Evolutionary conservation across 1,139 yeast genomes (phyloP), one percentile per base, ranked within the genome.

Genomic region (Schizosaccharomyces versatilis): DNA sequence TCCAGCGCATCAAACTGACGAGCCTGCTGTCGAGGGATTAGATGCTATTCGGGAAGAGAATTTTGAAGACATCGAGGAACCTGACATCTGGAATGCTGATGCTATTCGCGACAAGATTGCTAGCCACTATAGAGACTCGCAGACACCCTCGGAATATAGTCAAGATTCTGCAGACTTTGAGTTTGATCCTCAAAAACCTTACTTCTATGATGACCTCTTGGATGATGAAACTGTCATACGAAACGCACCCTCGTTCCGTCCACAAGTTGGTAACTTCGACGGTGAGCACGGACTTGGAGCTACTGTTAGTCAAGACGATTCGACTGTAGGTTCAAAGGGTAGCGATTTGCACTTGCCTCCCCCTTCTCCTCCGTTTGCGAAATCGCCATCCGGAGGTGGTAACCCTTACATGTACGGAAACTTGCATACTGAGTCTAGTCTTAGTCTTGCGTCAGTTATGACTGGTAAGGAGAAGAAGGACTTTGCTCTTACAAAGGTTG

Each of bases 361-460:
- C 5, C 49, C 49, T 1, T 17, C 32, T 10, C 36, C 49, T 32
- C 49, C 49, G 3, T 44, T 17, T 44, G 49, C 47, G 1, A 41
- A n/a, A 5, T 7, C 15, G 6, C 10, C 47, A 24, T 24, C 32
- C 32, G 32, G 32, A 15, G 24, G 47, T 8, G 32, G 32, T 14
- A 44, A 24, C n/a, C 49, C 49, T 19, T 44, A 44, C 38, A 19
- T 32, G 5, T 44, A 44, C n/a, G 49, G 49, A 9, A 44, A 44
- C 36, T 32, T 44, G 19, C 49, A 44, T 17, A 56, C 55, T 44
- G 56, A 56, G 12, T 56, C 58, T 10, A 47, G 55, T 10, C 53
- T 56, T 24, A 56, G 58, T 32, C 55, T 56, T 17, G 58, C 58
- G 5, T 54, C 58, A n/a, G 58, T 56, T 36, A 56, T 56, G 58